phyloP scores from a whole-genome alignment of 495 filamentous ascomycete genomes.

The Podospora pseudoanserina region DNA sequence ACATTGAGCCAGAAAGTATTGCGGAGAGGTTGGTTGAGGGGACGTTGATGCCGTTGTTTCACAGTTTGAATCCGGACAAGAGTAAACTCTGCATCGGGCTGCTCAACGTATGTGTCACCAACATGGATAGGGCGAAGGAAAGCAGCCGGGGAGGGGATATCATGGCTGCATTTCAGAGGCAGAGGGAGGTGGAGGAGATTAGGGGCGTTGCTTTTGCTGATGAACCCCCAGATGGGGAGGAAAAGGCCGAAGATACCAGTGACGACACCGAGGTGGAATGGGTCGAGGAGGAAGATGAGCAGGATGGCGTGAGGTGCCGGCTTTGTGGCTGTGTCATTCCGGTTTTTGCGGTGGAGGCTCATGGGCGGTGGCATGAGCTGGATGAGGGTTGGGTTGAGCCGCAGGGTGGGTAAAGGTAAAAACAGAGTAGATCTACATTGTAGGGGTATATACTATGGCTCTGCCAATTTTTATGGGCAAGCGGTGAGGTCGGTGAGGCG shows the following conservation, averaged over 20 bases:
- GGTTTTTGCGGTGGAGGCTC: slow-evolving; percentile 67
- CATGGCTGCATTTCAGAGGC: background rate
- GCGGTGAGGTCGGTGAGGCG: background rate
- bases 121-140: slow-evolving; percentile 62
- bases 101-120: slow-evolving; percentile 81
- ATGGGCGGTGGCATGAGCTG: slow-evolving; percentile 64
- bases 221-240: background rate
- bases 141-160: slow-evolving; percentile 36
- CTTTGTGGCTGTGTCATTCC: slow-evolving; percentile 65
- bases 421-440: too few relatives aligned
- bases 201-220: background rate
- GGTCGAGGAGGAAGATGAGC: slow-evolving; percentile 15
- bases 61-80: background rate
- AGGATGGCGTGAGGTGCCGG: slow-evolving; percentile 43
- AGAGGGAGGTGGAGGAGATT: background rate
- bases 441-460: too few relatives aligned
- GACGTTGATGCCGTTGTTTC: slow-evolving; percentile 61
- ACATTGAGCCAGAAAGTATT: slow-evolving; percentile 51
- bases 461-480: too few relatives aligned
- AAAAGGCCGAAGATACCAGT: background rate
- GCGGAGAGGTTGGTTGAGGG: slow-evolving; percentile 69
- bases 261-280: background rate
- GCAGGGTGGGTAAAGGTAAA: too few relatives aligned
- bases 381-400: slow-evolving; percentile 19
- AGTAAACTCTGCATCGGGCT: slow-evolving; percentile 73